Evolutionary conservation across 768 basidiomycete species (phyloP).

Genomic region (Boletus edulis): DNA sequence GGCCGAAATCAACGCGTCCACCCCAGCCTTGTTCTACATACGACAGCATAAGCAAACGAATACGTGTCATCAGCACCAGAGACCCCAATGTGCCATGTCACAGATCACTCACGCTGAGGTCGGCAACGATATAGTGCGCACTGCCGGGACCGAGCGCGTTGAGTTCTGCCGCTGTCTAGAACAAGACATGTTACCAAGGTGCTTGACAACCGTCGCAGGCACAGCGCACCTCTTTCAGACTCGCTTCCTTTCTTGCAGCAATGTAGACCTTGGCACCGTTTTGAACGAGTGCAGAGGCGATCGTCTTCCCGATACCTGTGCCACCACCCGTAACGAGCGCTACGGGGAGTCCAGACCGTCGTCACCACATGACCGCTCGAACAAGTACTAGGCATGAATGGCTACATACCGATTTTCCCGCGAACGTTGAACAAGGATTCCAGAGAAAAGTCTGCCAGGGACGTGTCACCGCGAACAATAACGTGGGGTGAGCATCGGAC

Average conservation of each 20-base stretch:
- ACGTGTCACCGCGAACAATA: neutral
- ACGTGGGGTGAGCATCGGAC: neutral
- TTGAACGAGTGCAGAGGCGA: conserved; percentile 76
- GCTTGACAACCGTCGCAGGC: conserved; percentile 33
- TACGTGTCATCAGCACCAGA: neutral
- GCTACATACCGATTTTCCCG: conserved; percentile 60
- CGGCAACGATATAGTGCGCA: conserved; percentile 72
- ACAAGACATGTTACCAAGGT: neutral
- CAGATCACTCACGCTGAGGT: conserved; percentile 57
- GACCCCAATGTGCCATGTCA: neutral
- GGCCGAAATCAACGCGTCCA: conserved; percentile 64
- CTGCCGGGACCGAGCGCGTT: conserved; percentile 58
- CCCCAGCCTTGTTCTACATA: conserved; percentile 72
- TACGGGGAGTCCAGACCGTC: conserved; percentile 20
- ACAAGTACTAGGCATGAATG: neutral
- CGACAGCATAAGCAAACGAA: neutral
- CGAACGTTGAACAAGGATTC: conserved; percentile 61
- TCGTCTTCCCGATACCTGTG: conserved; percentile 82
- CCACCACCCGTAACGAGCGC: conserved; percentile 83
- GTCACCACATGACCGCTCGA: neutral
- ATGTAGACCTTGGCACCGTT: conserved; percentile 92
- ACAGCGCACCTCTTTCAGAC: conserved; percentile 64
- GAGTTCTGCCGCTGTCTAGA: conserved; percentile 54
- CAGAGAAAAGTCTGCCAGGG: conserved; percentile 46
- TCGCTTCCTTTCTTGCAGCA: conserved; percentile 77